phyloP scores from a whole-genome alignment of 805 yeast species.

The Pichia pseudocactophila region DNA sequence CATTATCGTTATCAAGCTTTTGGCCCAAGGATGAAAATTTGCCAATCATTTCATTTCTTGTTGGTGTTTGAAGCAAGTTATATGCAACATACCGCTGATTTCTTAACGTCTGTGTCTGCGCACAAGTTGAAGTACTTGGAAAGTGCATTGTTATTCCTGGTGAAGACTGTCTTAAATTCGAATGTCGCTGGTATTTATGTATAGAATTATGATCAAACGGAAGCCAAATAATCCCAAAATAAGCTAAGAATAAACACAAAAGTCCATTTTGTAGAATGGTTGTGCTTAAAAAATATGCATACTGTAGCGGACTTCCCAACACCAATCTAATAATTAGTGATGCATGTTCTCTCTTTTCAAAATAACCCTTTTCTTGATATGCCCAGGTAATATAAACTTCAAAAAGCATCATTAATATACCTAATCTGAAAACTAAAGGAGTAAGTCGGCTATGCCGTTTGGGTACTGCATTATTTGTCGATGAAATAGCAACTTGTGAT shows the following conservation, averaged over 20 bases:
- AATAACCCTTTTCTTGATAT: slow-evolving; percentile 56
- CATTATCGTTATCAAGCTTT: background rate
- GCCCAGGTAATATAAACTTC: slow-evolving; percentile 94
- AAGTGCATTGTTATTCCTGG: too few species aligned
- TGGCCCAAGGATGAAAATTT: too few species aligned
- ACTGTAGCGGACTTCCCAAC: slow-evolving; percentile 38
- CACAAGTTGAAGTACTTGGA: too few species aligned
- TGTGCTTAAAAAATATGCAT: slow-evolving; percentile 44
- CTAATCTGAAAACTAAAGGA: slow-evolving; percentile 32
- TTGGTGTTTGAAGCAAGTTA: background rate
- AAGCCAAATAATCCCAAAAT: slow-evolving; percentile 16
- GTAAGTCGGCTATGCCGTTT: background rate
- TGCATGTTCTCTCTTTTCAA: slow-evolving; percentile 16
- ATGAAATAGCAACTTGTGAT: background rate
- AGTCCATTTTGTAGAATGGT: slow-evolving; percentile 32
- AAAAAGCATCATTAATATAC: slow-evolving; percentile 60
- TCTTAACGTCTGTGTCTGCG: background rate
- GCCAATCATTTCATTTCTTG: background rate
- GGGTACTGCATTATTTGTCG: background rate
- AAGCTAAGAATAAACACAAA: slow-evolving; percentile 10
- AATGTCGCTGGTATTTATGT: background rate
- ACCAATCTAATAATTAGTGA: slow-evolving; percentile 23
- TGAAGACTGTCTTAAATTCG: too few species aligned
- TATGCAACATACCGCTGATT: background rate
- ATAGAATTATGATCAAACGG: slow-evolving; percentile 19